Percentiles rank a stretch among this genome's conserved stretches.
phyloP scores from a whole-genome alignment of 1,284 basidiomycete species.

The Ceratobasidium papillatum region DNA sequence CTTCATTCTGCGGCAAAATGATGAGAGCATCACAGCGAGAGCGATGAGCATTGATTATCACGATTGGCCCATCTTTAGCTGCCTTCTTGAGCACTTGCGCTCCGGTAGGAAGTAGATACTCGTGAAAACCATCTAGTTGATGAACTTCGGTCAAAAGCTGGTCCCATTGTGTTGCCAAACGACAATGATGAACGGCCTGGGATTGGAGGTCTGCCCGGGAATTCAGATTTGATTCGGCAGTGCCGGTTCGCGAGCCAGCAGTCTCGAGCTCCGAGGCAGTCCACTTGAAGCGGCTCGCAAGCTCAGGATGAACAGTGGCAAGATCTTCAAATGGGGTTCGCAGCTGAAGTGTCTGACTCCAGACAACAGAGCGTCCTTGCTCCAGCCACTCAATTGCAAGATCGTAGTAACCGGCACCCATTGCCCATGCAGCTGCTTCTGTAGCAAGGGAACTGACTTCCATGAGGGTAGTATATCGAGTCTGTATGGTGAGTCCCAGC shows the following conservation, averaged over 20 bases:
- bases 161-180: no score
- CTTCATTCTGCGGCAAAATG: no score
- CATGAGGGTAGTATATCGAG: background rate
- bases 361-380: constrained; percentile 15
- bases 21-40: no score
- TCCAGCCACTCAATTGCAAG: constrained; percentile 26
- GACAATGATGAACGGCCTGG: no score
- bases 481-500: background rate
- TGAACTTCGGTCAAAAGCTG: no score
- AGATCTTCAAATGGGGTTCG: background rate
- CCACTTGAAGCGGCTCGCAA: background rate
- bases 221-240: no score
- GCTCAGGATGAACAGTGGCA: background rate
- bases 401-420: background rate
- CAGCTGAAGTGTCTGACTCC: constrained; percentile 1
- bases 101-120: no score
- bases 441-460: background rate
- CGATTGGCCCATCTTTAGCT: no score
- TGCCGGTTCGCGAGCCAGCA: background rate
- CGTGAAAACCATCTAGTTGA: no score
- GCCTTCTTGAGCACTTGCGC: no score
- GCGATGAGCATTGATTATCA: no score
- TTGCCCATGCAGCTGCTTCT: constrained; percentile 29
- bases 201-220: background rate
- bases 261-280: background rate